Evolutionary conservation across 345 rosid genomes (phyloP).

Genomic region (Salix exigua): DNA sequence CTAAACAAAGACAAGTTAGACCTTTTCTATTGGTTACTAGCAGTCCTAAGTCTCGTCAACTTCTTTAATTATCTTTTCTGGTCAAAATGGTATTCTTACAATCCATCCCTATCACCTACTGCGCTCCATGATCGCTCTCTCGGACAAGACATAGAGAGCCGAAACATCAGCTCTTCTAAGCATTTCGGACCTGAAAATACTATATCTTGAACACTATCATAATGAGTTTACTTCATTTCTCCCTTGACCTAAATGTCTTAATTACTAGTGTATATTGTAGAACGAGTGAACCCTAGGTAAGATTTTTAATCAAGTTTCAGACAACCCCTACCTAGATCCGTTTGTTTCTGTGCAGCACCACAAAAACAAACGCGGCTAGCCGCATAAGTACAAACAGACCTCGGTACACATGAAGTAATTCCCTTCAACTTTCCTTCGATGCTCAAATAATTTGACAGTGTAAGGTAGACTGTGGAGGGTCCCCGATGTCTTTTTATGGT

Average conservation of each 20-base stretch:
- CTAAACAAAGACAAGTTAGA: conserved; percentile 52
- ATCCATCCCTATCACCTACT: conserved; percentile 34
- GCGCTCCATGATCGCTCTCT: conserved; percentile 7
- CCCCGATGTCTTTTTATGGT: background rate
- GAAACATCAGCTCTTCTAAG: conserved; percentile 18
- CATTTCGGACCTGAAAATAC: background rate
- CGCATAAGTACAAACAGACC: too few relatives aligned
- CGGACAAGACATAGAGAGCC: conserved; percentile 34
- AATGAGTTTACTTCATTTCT: background rate
- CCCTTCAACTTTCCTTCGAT: background rate
- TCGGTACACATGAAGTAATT: background rate
- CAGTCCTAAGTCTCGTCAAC: conserved; percentile 51
- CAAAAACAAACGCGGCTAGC: too few relatives aligned
- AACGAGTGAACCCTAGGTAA: background rate
- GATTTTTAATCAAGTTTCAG: background rate
- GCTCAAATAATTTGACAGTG: background rate
- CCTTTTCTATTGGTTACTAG: conserved; percentile 69
- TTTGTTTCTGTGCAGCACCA: too few relatives aligned
- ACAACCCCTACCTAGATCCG: background rate
- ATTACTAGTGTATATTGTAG: background rate
- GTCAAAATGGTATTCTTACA: conserved; percentile 51
- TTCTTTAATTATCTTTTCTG: conserved; percentile 50
- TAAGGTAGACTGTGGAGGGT: conserved; percentile 7
- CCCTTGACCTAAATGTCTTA: background rate
- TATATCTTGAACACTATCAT: background rate